Percentiles rank a stretch among this genome's conserved stretches.
phyloP scores from a whole-genome alignment of 148 eudicot genomes.

The Mesembryanthemum crystallinum region DNA sequence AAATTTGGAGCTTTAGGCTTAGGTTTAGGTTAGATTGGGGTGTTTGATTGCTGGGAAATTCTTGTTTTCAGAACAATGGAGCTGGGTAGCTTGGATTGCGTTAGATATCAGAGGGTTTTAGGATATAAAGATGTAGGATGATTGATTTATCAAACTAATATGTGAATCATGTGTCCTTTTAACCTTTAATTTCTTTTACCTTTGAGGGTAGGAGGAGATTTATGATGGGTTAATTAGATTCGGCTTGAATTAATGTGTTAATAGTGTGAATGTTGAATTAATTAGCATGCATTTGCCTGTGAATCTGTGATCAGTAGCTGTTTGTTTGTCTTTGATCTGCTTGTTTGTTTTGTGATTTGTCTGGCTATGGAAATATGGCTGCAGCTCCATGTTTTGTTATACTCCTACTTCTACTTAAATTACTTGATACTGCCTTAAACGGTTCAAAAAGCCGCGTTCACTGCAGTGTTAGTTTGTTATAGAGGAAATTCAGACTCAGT shows the following conservation, averaged over 20 bases:
- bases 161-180: constrained; percentile 1
- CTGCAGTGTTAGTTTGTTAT: not conserved
- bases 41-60: not conserved
- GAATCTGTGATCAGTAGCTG: not conserved
- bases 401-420: too few species aligned
- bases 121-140: not conserved
- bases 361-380: not conserved
- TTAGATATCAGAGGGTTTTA: not conserved
- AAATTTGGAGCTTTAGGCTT: not conserved
- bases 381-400: not conserved
- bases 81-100: not conserved
- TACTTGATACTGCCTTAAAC: not conserved
- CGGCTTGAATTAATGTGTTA: not conserved
- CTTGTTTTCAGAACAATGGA: too few species aligned
- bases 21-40: not conserved
- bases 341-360: not conserved
- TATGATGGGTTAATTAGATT: not conserved
- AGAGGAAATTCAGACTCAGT: not conserved
- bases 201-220: not conserved
- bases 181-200: too few species aligned
- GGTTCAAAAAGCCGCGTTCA: not conserved
- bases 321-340: not conserved
- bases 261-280: not conserved
- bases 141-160: not conserved
- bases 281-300: not conserved